Conservation (phyloP, 768 basidiomycete species). For the Mycena pura region DNA sequence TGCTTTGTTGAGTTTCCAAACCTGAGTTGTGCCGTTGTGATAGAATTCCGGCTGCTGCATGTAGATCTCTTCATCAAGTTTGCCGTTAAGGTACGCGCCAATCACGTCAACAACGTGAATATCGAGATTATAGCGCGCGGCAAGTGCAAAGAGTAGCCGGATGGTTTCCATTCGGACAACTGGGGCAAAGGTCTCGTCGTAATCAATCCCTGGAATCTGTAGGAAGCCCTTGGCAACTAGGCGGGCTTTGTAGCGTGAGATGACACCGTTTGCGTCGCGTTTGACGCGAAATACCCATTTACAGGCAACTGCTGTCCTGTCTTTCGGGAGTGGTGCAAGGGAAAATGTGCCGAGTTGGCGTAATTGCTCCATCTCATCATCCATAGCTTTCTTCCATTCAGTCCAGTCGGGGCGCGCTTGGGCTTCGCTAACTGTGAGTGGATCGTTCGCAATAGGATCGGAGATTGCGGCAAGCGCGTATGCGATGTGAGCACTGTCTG, state of each 20-base stretch:
- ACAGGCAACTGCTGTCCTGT: constrained; percentile 22
- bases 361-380: background rate
- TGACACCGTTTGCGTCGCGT: constrained; percentile 32
- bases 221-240: constrained; percentile 33
- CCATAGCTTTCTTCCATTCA: constrained; percentile 7
- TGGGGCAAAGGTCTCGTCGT: constrained; percentile 20
- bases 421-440: constrained; percentile 6
- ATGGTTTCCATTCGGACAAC: constrained; percentile 23
- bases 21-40: constrained; percentile 22
- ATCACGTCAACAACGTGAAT: constrained; percentile 41
- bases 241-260: constrained; percentile 35
- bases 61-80: constrained; percentile 26
- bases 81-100: no score
- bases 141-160: constrained; percentile 33
- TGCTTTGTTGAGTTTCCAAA: constrained; percentile 14
- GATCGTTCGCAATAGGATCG: constrained; percentile 8
- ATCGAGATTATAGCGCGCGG: constrained; percentile 35
- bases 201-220: constrained; percentile 42
- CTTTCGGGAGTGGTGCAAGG: constrained; percentile 16
- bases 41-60: constrained; percentile 23
- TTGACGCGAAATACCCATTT: constrained; percentile 40
- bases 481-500: background rate
- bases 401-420: constrained; percentile 6
- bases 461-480: constrained; percentile 21
- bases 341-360: constrained; percentile 21